Base-by-base conservation (phyloP, 2,329 filamentous ascomycete genomes). In the Ceratocystis variospora region DNA sequence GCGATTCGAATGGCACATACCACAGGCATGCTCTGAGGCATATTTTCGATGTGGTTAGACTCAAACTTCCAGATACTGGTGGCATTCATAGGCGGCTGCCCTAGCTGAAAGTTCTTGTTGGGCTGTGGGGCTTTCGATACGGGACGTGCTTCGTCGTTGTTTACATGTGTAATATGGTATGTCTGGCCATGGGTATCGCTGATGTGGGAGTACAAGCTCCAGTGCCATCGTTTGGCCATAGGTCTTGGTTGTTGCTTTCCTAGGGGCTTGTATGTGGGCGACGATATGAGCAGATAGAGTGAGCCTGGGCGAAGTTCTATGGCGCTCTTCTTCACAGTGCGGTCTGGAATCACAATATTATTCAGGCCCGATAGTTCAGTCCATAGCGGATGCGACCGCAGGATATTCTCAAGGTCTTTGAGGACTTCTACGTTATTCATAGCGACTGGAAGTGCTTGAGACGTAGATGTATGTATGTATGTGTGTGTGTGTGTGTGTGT, bases 191-290 rank as follows among this genome's bases (percentile, higher is more conserved):
- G 41, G 41, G 28, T 66, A n/a, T 63, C 33, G 17, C 37, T 45
- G 2, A 50, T 33, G 19, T 66, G 63, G 41, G 63, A 64, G 44
- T 68, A 68, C 25, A 68, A 19, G 15, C 63, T 59, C 66, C 66
- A 68, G 61, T 66, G 63, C 66, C 66, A 68, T 3, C 63, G 66
- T 15, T 63, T 62, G 25, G 66, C 63, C 66, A 68, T 68, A 25
- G 66, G 66, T 12, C 63, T 44, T 10, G 66, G 66, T 8, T 48
- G 1, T 28, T 68, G 66, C 8, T 41, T 28, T n/a, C 61, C 61
- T 5, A 68, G 63, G 1, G 66, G 66, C 31, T 61, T 53, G 50
- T 68, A 68, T n/a, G 66, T 68, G 22, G 66, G 66, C n/a, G 66
- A 68, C 10, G 53, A 37, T 5, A 68, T 61, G 6, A 68, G 28